Conservation (phyloP, 2,329 filamentous ascomycete species). For the Botrytis fabae region DNA sequence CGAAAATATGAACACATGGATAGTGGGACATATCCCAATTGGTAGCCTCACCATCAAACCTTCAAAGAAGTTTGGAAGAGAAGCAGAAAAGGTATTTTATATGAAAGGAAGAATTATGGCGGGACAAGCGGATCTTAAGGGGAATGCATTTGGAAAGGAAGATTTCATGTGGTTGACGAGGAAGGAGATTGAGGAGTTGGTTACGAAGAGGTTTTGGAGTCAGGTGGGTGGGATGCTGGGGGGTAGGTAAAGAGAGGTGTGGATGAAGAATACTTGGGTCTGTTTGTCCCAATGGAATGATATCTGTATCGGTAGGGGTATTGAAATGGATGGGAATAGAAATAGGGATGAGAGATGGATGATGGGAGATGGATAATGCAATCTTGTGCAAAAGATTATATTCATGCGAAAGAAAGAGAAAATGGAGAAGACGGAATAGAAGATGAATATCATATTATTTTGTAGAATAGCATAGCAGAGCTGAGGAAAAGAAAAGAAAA, state of each 20-base stretch:
- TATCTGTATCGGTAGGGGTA: not conserved
- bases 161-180: slow-evolving; percentile 93
- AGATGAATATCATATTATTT: not conserved
- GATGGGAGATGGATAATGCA: not conserved
- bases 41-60: slow-evolving; percentile 70
- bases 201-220: slow-evolving; percentile 69
- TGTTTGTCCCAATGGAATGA: not conserved
- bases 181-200: slow-evolving; percentile 74
- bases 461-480: not conserved
- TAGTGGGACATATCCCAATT: slow-evolving; percentile 86
- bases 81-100: slow-evolving; percentile 87
- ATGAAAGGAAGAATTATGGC: slow-evolving; percentile 96
- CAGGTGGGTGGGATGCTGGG: slow-evolving; percentile 81
- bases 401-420: not conserved
- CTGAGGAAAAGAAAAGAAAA: too few relatives aligned
- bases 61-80: slow-evolving; percentile 45
- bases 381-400: not conserved
- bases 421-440: not conserved
- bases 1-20: slow-evolving; percentile 98
- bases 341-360: not conserved
- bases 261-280: not conserved
- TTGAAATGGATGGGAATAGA: not conserved
- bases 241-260: slow-evolving; percentile 56
- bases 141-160: slow-evolving; percentile 68
- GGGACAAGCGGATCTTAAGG: slow-evolving; percentile 80